Conservation (phyloP, 1,139 yeast genomes). For the Saccharomyces hybrid region DNA sequence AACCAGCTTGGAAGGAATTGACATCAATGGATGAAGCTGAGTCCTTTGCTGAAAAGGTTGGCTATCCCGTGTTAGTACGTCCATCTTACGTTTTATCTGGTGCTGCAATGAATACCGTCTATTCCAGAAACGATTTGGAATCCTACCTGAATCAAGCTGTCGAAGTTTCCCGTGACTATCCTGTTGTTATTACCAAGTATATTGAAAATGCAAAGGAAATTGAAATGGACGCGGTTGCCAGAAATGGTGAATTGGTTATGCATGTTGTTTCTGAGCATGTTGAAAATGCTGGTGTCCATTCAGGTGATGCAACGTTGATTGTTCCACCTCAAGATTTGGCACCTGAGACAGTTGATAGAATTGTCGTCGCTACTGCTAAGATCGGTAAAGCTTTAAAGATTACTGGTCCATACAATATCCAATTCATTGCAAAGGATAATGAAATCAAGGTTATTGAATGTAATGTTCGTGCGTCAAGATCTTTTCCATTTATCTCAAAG, state of each 20-base stretch:
- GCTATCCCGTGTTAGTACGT: slow-evolving; percentile 93
- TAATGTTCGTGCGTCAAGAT: slow-evolving; percentile 96
- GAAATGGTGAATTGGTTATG: slow-evolving; percentile 89
- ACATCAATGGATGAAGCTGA: slow-evolving; percentile 93
- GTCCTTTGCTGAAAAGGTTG: slow-evolving; percentile 80
- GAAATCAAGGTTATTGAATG: slow-evolving; percentile 97
- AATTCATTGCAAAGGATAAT: slow-evolving; percentile 84
- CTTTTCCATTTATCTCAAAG: slow-evolving; percentile 97
- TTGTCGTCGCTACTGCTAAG: slow-evolving; percentile 92
- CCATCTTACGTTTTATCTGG: slow-evolving; percentile 97
- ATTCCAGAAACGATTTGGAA: slow-evolving; percentile 82
- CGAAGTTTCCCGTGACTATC: slow-evolving; percentile 95
- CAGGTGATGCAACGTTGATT: slow-evolving; percentile 97
- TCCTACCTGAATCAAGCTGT: slow-evolving; percentile 88
- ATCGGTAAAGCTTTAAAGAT: slow-evolving; percentile 92
- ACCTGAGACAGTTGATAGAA: slow-evolving; percentile 82
- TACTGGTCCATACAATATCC: slow-evolving; percentile 97
- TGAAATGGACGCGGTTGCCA: slow-evolving; percentile 98
- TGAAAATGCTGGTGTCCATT: slow-evolving; percentile 98
- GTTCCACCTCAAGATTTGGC: slow-evolving; percentile 96
- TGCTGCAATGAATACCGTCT: slow-evolving; percentile 98
- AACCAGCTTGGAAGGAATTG: slow-evolving; percentile 98
- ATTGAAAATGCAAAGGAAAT: slow-evolving; percentile 97
- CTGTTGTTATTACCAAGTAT: slow-evolving; percentile 94
- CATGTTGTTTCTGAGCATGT: slow-evolving; percentile 98